These are phyloP conservation scores for Rhodotorula sp. DNA, from an alignment of 1,284 basidiomycete genomes.

Conservation along the genomic window DNA sequence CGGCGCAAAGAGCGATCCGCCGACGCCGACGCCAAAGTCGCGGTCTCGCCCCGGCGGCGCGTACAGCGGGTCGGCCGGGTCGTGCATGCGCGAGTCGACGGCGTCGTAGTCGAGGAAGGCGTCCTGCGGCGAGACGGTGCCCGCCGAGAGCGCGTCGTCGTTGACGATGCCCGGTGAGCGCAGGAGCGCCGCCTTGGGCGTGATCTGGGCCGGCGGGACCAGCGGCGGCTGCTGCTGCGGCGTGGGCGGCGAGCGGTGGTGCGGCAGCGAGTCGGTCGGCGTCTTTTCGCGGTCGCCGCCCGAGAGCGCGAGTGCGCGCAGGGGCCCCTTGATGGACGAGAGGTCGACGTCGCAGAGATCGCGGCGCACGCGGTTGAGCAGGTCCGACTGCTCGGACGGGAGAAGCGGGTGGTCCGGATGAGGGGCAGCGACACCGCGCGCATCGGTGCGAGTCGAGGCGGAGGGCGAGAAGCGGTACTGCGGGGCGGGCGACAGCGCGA, in stretches of 20 bases:
- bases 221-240: neutral
- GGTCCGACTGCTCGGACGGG: slow-evolving; percentile 34
- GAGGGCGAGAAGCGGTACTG: neutral
- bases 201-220: neutral
- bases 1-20: slow-evolving; percentile 1
- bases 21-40: slow-evolving; percentile 11
- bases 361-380: slow-evolving; percentile 34
- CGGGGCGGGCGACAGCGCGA: slow-evolving; percentile 17
- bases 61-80: neutral
- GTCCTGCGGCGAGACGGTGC: slow-evolving; percentile 41
- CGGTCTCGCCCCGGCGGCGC: neutral
- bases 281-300: slow-evolving; percentile 22
- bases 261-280: neutral
- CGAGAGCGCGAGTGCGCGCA: slow-evolving; percentile 32
- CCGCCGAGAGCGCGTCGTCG: slow-evolving; percentile 11
- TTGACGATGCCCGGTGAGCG: slow-evolving; percentile 9
- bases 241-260: neutral
- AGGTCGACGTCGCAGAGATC: slow-evolving; percentile 38
- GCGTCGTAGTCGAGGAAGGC: slow-evolving; percentile 42
- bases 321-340: slow-evolving; percentile 34
- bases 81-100: slow-evolving; percentile 33
- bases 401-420: slow-evolving; percentile 38
- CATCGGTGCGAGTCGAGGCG: neutral
- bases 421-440: slow-evolving; percentile 1
- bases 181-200: slow-evolving; percentile 4